Percentiles rank a stretch among this genome's conserved stretches.
Conservation (phyloP, 2,329 filamentous ascomycete genomes). For the Trichoderma asperellum region DNA sequence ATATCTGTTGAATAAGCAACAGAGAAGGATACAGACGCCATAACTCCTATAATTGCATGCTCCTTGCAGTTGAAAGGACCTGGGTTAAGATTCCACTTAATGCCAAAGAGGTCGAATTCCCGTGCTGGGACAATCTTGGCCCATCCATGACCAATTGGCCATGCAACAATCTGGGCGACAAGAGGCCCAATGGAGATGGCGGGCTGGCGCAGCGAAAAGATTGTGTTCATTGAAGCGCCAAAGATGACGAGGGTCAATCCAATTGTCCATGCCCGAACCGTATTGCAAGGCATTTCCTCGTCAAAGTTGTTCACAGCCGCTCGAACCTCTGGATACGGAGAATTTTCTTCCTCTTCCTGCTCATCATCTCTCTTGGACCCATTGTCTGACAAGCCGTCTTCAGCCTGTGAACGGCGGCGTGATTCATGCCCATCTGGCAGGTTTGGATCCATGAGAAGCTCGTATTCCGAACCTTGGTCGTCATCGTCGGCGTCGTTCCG, state of each 20-base stretch:
- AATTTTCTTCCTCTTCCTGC: constrained; percentile 59
- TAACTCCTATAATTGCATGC: constrained; percentile 69
- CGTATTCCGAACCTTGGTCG: constrained; percentile 53
- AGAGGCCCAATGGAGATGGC: constrained; percentile 64
- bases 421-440: constrained; percentile 45
- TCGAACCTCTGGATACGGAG: constrained; percentile 68
- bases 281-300: constrained; percentile 68
- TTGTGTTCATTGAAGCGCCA: constrained; percentile 64
- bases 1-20: constrained; percentile 76
- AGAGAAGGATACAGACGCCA: constrained; percentile 72
- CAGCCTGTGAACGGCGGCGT: constrained; percentile 35
- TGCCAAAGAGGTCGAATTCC: constrained; percentile 56
- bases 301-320: constrained; percentile 68
- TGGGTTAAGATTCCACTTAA: constrained; percentile 63
- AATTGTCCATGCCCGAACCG: constrained; percentile 67
- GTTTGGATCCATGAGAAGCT: constrained; percentile 60
- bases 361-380: constrained; percentile 41
- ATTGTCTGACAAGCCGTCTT: constrained; percentile 37
- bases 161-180: constrained; percentile 66
- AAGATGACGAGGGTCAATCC: constrained; percentile 60
- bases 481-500: constrained; percentile 51
- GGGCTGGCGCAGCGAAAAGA: constrained; percentile 65
- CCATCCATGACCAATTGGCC: constrained; percentile 66
- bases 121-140: constrained; percentile 57
- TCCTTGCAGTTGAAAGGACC: constrained; percentile 74